These are phyloP conservation scores for Sporisorium sorghi DNA, from an alignment of 1,284 basidiomycete genomes.

Conservation along the genomic window DNA sequence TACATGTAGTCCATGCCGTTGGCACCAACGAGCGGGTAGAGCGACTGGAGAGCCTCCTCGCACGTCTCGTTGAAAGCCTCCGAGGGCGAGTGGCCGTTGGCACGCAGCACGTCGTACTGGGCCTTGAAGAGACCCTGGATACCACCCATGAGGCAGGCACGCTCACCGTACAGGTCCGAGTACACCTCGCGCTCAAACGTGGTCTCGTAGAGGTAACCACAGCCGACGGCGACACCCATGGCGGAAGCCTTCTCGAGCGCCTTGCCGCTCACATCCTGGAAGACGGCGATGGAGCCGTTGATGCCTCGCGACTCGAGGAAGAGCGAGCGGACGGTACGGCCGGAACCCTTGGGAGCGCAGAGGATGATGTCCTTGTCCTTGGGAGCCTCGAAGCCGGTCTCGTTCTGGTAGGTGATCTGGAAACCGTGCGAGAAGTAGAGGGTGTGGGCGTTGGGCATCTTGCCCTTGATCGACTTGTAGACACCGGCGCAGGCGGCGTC, in stretches of 20 bases:
- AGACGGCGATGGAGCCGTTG: constrained; percentile 88
- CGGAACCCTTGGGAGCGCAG: constrained; percentile 98
- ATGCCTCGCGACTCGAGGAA: constrained; percentile 99
- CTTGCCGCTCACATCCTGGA: constrained; percentile 93
- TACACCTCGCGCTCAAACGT: constrained; percentile 99
- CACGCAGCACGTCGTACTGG: constrained; percentile 98
- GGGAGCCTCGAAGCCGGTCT: constrained; percentile 93
- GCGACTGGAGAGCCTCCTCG: constrained; percentile 97
- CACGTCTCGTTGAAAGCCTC: constrained; percentile 99
- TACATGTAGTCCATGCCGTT: constrained; percentile 99
- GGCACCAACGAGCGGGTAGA: constrained; percentile 95
- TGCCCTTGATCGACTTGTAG: constrained; percentile 85
- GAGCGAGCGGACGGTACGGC: constrained; percentile 97
- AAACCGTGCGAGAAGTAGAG: constrained; percentile 99
- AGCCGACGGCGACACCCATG: constrained; percentile 92
- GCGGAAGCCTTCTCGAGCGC: constrained; percentile 97
- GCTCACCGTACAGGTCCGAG: constrained; percentile 99
- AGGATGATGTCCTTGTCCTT: constrained; percentile 97
- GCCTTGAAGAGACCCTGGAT: constrained; percentile 99
- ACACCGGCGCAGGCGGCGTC: constrained; percentile 97
- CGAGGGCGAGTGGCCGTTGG: constrained; percentile 96
- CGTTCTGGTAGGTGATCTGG: constrained; percentile 97
- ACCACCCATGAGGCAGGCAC: constrained; percentile 99
- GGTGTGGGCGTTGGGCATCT: constrained; percentile 97
- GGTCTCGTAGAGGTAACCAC: constrained; percentile 97